These are phyloP conservation scores for Neoboletus brunneissimus DNA, from an alignment of 768 basidiomycete species.

Conservation along the genomic window DNA sequence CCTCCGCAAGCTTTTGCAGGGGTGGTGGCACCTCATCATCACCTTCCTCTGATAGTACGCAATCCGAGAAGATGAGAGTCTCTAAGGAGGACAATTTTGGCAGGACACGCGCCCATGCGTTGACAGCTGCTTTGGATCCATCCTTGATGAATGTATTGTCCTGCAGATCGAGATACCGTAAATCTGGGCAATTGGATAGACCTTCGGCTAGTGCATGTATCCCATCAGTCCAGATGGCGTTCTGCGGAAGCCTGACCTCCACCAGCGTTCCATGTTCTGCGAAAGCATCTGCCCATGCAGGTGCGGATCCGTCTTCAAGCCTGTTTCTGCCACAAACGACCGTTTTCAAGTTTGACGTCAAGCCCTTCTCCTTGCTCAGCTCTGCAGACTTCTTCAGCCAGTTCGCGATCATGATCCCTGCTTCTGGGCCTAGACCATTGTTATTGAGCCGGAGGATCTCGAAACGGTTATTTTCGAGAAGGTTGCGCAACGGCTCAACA, in stretches of 20 bases:
- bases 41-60: conserved; percentile 68
- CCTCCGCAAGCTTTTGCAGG: conserved; percentile 56
- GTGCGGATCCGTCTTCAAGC: conserved; percentile 87
- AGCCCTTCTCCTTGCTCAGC: conserved; percentile 61
- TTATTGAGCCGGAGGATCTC: conserved; percentile 90
- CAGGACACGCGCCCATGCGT: conserved; percentile 64
- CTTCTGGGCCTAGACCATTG: conserved; percentile 92
- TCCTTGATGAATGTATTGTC: conserved; percentile 82
- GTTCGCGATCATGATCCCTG: conserved; percentile 80
- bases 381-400: conserved; percentile 78
- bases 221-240: conserved; percentile 93
- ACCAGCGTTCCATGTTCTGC: conserved; percentile 75
- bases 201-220: conserved; percentile 77
- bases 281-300: conserved; percentile 85
- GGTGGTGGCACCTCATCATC: conserved; percentile 76
- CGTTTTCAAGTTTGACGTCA: conserved; percentile 66
- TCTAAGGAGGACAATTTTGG: conserved; percentile 66
- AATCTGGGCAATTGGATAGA: conserved; percentile 57
- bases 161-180: conserved; percentile 85
- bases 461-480: conserved; percentile 78
- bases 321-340: conserved; percentile 95
- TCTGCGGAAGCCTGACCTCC: conserved; percentile 95
- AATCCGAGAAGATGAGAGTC: conserved; percentile 90
- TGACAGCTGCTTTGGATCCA: conserved; percentile 53
- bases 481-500: conserved; percentile 89